Evolutionary conservation across 2,329 filamentous ascomycete genomes (phyloP), one percentile per base, ranked within the genome.

Genomic region (Ophiocordyceps camponoti-leonardi): DNA sequence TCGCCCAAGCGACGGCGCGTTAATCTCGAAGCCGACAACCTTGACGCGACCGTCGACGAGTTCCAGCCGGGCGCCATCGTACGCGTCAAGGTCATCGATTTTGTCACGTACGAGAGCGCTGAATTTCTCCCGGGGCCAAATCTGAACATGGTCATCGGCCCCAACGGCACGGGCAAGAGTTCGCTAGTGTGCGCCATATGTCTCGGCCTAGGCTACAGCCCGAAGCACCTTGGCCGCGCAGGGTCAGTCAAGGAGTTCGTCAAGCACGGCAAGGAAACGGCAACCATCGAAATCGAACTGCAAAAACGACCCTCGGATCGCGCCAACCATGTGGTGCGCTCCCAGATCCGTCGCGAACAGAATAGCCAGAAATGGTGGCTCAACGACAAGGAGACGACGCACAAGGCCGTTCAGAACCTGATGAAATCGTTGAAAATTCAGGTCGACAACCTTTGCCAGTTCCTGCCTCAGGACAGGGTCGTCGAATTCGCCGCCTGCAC

Each of bases 91-190:
- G 72, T 96, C 41, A 75, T 73, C 43, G 85, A 96, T 62, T 98
- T 98, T 54, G 86, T 98, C 46, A 98, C 92, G 0, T 98, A 98
- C 64, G 87, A 85, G 44, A 79, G 81, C 45, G 90, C 87, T 46
- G 88, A 94, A 52, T 95, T 96, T 61, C 77, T 82, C 48, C 86
- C 87, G 13, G 92, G 92, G 0, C 90, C 92, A 1, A 90, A 85
- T 58, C 64, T 98, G 56, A 98, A 98, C 60, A 96, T 98, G 90
- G 81, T 98, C 45, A 94, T 98, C 53, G 92, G 92, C 0, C 92
- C 92, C n/a, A 98, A 98, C 56, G 92, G 92, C 31, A 96, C 92
- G 0, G 92, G 92, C 46, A 98, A 98, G 65, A 96, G 90, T 64
- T 95, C 92, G 0, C 71, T 98, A 23, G 90, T 98, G 41, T 98